Evolutionary conservation across 306 rosid species (phyloP), one percentile per base, ranked within the genome.

Genomic region (Casuarina equisetifolia): DNA sequence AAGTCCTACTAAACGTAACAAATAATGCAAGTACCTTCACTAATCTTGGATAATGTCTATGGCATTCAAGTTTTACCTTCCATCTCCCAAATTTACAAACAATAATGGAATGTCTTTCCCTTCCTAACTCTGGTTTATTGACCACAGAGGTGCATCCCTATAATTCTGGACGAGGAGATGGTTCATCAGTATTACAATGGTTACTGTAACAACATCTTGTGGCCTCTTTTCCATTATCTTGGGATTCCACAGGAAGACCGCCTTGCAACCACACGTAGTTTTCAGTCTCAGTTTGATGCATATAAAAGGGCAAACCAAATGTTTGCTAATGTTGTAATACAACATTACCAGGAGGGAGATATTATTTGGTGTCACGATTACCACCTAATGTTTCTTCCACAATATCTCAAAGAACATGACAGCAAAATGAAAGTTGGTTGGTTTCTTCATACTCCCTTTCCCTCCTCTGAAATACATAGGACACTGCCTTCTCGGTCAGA

Each of bases 361-460:
- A 88, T 95, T 20, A 92, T 95, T 72, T 95, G 98, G 97, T 92
- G 97, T 81, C 98, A 92, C 75, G 98, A 95, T 75, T 95, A 95
- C 85, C 97, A 95, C 86, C 86, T 95, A 63, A 95, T 95, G 98
- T 95, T 89, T 82, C 97, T 95, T 79, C 98, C 98, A 63, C 85
- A 90, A 84, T 95, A 91, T 81, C 88, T 95, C 17, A 95, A 95
- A 86, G 92, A 90, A 66, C 78, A 87, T 77, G 91, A 95, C 82
- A 80, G 45, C 76, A 72, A 84, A 69, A 95, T 92, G 97, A 95
- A 95, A 89, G 97, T 92, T 76, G 98, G 98, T 43, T 95, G 98
- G 97, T 95, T 95, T 88, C 97, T 95, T 79, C 97, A 95, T 76
- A 95, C 97, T 32, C 98, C 98, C n/a, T 95, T 95, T 81, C 98